Evolutionary conservation across 1,139 yeast species (phyloP).

Genomic region (Hanseniaspora gamundiae): DNA sequence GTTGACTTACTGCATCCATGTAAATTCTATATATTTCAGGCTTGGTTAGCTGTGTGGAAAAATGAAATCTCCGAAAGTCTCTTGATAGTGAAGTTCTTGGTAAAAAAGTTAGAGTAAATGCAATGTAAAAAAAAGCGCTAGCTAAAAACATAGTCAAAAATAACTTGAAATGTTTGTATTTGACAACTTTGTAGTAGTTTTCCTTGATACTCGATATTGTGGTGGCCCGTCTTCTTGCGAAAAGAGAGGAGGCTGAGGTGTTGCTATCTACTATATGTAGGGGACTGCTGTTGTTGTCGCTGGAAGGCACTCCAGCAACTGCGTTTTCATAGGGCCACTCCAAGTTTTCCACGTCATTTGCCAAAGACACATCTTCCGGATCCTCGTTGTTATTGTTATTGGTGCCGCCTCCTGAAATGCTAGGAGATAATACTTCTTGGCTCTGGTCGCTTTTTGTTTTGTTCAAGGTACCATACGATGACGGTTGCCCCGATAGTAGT

Average conservation of each 20-base stretch:
- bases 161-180: constrained; percentile 43
- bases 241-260: constrained; percentile 13
- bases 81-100: constrained; percentile 81
- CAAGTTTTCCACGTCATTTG: not conserved
- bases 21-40: constrained; percentile 50
- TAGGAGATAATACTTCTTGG: not conserved
- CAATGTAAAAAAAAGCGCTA: constrained; percentile 23
- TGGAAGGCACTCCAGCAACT: not conserved
- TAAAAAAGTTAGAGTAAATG: constrained; percentile 59
- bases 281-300: not conserved
- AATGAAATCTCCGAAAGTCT: constrained; percentile 69
- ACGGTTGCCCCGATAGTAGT: not conserved
- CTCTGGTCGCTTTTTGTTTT: not conserved
- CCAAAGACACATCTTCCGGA: constrained; percentile 4
- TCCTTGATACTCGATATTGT: constrained; percentile 22
- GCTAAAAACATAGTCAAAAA: constrained; percentile 29
- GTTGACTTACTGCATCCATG: constrained; percentile 23
- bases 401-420: not conserved
- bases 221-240: constrained; percentile 19
- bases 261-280: constrained; percentile 3
- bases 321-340: constrained; percentile 6
- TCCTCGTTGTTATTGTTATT: not conserved
- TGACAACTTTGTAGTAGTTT: constrained; percentile 34
- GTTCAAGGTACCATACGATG: not conserved
- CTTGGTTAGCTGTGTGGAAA: constrained; percentile 41